phyloP scores from a whole-genome alignment of 2,329 filamentous ascomycete species.

The Rhexocercosporidium sp. region DNA sequence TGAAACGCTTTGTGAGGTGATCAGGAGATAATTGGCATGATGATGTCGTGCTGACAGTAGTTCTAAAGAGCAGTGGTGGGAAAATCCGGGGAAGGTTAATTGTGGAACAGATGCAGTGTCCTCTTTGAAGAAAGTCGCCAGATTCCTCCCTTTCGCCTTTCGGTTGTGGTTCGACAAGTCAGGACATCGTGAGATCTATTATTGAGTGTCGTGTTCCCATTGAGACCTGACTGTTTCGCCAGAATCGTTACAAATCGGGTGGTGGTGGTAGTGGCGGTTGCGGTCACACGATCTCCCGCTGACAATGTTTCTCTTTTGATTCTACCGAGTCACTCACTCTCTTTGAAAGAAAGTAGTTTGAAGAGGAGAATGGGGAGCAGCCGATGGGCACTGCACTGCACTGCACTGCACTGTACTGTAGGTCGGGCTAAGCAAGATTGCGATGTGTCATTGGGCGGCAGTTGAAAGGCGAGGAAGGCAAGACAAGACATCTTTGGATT shows the following conservation, averaged over 20 bases:
- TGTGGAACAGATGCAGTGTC: background rate
- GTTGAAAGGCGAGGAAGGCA: too few species aligned
- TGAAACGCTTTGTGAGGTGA: conserved; percentile 21
- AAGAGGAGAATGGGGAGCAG: background rate
- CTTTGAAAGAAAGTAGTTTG: background rate
- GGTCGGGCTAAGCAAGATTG: conserved; percentile 20
- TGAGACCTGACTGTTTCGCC: too few species aligned
- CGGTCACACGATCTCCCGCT: conserved; percentile 28
- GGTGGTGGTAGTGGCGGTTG: background rate
- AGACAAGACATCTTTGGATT: conserved; percentile 11
- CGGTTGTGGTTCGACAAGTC: conserved; percentile 6
- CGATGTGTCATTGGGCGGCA: conserved; percentile 31
- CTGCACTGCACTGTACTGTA: too few species aligned
- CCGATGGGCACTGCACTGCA: too few species aligned
- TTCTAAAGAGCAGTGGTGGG: background rate
- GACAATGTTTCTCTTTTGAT: conserved; percentile 8
- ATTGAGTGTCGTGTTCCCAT: too few species aligned
- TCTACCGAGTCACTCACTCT: background rate
- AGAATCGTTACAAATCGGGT: background rate
- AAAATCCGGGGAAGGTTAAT: background rate
- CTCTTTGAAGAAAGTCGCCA: background rate
- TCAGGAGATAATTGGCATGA: conserved; percentile 20
- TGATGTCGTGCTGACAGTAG: conserved; percentile 9
- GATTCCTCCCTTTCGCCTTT: background rate
- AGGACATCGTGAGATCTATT: conserved; percentile 1